Conservation (phyloP, 2,329 filamentous ascomycete genomes). For the Ascochyta koolunga region DNA sequence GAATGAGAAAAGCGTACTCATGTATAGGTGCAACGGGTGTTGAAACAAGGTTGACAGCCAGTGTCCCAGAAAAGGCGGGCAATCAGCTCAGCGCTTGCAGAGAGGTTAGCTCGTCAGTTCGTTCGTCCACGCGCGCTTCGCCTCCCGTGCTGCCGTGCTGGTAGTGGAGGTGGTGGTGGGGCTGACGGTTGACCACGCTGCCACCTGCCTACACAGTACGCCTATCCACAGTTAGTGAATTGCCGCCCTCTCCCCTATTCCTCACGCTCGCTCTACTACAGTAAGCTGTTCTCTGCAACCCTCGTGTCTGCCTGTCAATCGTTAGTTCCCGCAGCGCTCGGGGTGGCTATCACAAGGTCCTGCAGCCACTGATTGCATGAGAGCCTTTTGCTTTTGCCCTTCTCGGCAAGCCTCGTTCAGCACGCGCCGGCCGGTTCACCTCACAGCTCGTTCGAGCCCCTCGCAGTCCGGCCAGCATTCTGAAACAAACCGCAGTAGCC, state of each 20-base stretch:
- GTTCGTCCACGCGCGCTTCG: background rate
- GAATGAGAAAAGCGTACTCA: conserved; percentile 2
- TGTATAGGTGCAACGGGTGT: conserved; percentile 3
- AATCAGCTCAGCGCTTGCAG: conserved; percentile 39
- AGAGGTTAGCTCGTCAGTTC: conserved; percentile 13
- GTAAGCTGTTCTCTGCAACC: background rate
- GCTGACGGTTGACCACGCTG: conserved; percentile 7
- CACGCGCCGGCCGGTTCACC: conserved; percentile 33
- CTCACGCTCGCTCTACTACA: conserved; percentile 16
- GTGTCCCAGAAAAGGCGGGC: conserved; percentile 28
- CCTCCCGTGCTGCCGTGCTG: no score
- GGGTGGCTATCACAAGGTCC: conserved; percentile 14
- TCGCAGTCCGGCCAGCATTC: conserved; percentile 22
- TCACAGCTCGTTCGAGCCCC: conserved; percentile 29
- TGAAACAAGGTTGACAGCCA: conserved; percentile 16
- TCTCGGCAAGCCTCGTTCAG: conserved; percentile 39
- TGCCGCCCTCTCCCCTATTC: background rate
- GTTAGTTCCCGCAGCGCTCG: conserved; percentile 13
- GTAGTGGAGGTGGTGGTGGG: conserved; percentile 9
- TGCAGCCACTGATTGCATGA: conserved; percentile 20
- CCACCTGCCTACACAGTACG: no score
- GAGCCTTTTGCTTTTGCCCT: conserved; percentile 22
- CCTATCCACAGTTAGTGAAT: no score
- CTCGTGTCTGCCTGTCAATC: conserved; percentile 11
- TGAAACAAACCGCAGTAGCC: conserved; percentile 31